Evolutionary conservation across 1,139 yeast genomes (phyloP).

Genomic region (Pichia cactophila): DNA sequence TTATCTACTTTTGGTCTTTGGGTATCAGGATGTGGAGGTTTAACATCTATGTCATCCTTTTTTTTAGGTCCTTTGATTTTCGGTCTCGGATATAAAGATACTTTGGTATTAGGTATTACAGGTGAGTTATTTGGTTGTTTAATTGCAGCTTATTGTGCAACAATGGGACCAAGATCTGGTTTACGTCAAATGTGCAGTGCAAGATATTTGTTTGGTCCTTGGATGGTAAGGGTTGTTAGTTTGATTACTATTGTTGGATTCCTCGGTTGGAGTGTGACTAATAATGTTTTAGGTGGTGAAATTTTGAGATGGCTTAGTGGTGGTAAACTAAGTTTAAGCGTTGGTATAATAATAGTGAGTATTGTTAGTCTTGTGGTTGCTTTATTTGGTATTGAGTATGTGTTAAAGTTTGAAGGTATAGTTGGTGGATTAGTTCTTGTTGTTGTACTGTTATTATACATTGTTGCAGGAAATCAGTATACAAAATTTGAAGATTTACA

Average conservation of each 20-base stretch:
- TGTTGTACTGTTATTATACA: conserved; percentile 62
- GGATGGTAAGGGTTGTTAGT: conserved; percentile 69
- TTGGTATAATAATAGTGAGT: conserved; percentile 68
- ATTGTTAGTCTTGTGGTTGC: conserved; percentile 58
- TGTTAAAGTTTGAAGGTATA: conserved; percentile 59
- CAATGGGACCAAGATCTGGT: conserved; percentile 85
- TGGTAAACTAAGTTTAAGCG: conserved; percentile 57
- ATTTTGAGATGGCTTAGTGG: conserved; percentile 58
- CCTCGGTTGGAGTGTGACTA: conserved; percentile 83
- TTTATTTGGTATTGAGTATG: conserved; percentile 66
- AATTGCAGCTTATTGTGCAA: conserved; percentile 72
- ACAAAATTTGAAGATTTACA: conserved; percentile 30
- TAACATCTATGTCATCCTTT: conserved; percentile 78
- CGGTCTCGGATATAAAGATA: conserved; percentile 57
- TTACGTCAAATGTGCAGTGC: conserved; percentile 82
- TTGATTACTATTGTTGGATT: conserved; percentile 64
- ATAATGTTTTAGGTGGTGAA: conserved; percentile 81
- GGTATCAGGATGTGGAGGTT: conserved; percentile 79
- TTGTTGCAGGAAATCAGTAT: conserved; percentile 54
- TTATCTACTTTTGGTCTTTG: conserved; percentile 65
- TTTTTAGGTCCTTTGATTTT: conserved; percentile 66
- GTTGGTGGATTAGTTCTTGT: conserved; percentile 65
- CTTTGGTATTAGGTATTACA: conserved; percentile 51
- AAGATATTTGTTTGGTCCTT: conserved; percentile 74
- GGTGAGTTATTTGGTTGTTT: conserved; percentile 63